phyloP scores from a whole-genome alignment of 1,139 yeast species.

The Taphrina confusa region DNA sequence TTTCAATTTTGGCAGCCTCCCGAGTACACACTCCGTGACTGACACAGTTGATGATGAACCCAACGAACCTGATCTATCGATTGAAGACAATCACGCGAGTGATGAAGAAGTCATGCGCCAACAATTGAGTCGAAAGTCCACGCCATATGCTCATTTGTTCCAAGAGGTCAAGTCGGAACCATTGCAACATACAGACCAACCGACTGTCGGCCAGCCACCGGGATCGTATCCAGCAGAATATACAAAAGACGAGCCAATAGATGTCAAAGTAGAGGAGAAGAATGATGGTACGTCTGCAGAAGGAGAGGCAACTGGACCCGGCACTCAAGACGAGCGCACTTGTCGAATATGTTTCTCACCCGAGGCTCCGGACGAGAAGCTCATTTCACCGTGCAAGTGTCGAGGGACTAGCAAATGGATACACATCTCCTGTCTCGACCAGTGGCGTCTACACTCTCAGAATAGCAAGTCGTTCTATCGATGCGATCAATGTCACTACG shows the following conservation, averaged over 20 bases:
- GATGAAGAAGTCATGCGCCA: background rate
- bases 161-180: background rate
- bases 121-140: background rate
- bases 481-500: conserved; percentile 33
- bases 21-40: background rate
- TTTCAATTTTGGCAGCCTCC: background rate
- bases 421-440: conserved; percentile 23
- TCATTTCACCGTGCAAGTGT: conserved; percentile 32
- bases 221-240: background rate
- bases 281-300: background rate
- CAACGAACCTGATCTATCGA: too few species aligned
- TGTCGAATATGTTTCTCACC: conserved; percentile 32
- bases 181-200: background rate
- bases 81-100: background rate
- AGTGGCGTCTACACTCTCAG: conserved; percentile 27
- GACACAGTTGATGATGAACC: background rate
- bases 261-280: background rate
- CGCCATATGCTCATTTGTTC: background rate
- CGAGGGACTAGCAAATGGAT: conserved; percentile 32
- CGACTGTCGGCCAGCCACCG: background rate
- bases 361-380: conserved; percentile 18
- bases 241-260: background rate
- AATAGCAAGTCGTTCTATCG: conserved; percentile 28
- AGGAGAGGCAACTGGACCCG: background rate
- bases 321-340: conserved; percentile 24